Evolutionary conservation across 129 eudicot species (phyloP), one percentile per base, ranked within the genome.

Genomic region (Calendula officinalis): DNA sequence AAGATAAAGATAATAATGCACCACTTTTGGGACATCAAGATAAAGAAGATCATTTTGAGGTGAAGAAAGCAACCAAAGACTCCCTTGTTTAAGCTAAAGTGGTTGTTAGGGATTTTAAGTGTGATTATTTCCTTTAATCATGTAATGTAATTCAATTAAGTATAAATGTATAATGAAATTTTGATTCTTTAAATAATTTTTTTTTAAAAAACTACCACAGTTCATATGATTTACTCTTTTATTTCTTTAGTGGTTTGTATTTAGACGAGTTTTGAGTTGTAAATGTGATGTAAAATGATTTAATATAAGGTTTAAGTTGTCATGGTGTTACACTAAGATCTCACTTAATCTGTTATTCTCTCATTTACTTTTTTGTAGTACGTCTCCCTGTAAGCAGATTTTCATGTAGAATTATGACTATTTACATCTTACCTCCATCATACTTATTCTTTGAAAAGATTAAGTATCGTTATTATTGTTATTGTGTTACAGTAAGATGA

Each of bases 1-100:
- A 83, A 54, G 98, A 87, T 60, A 91, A 75, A 47, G 91, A 88
- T 64, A 64, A 67, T 37, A 79, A 27, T 49, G 44, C 77, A 10
- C 84, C 91, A 13, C 84, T 91, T 4, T 68, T 81, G 84, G 85
- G 55, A 11, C 78, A 60, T 66, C 75, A 79, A 74, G 87, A 78
- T 44, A 78, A 73, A 63, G 91, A 86, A 42, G 74, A 76, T 58
- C 76, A 73, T 70, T 77, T 77, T 70, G 83, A 82, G 13, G 74
- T 42, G n/a, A 73, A 71, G 71, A 71, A 84, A 64, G 62, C 69
- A 69, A 59, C 70, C 48, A 86, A 89, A 72, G 80, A 77, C 68
- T 86, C 95, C n/a, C 82, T 76, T 61, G 89, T 79, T 60, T 90
- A 68, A 83, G 75, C 47, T 50, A 65, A 52, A 73, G 68, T 17